Base-by-base conservation (phyloP, 768 basidiomycete species). In the Tricholomella constricta region DNA sequence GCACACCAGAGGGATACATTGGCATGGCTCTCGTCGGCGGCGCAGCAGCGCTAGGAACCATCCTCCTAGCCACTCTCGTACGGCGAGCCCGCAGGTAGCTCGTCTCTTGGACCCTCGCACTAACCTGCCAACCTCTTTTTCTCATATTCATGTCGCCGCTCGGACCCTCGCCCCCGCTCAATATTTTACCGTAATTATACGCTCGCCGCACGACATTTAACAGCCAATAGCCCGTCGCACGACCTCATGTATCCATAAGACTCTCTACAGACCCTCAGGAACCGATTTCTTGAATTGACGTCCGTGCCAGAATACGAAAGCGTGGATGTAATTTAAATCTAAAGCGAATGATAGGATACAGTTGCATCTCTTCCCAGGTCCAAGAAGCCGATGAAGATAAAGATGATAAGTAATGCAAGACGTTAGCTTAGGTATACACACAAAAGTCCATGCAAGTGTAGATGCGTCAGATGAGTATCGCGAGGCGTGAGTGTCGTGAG, bases 21-120 rank as follows among this genome's bases (percentile, higher is more conserved):
- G 97, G 97, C 42, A 94, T 99, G 88, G 97, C 94, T 12, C 78
- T 99, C 37, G 92, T 86, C 17, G 95, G 95, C 45, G 93, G 94
- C 49, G 88, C 82, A 36, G 94, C 91, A 12, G 94, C 96, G 12
- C 63, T 96, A 19, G 90, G 92, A 46, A 85, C 89, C 26, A 69
- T 93, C 43, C 67, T 89, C 52, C 52, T 92, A 50, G 88, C 90
- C 67, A 75, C 83, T 73, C 75, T 92, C 65, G 79, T 94, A 83
- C 89, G 91, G 84, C 90, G 89, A 83, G 87, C 72, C 59, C 78
- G 79, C 65, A 77, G 77, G 73, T 82, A 76, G 74, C 41, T 41
- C 54, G 31, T 34, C 26, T 34, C n/a, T 37, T 25, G 31, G 37
- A 51, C 40, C 31, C 26, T 11, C 11, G 40, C 42, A 22, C 49